A percentile compares a stretch with the other conserved stretches of the same genome.
phyloP scores from a whole-genome alignment of 1,139 yeast genomes.

The Kluyveromyces marxianus region DNA sequence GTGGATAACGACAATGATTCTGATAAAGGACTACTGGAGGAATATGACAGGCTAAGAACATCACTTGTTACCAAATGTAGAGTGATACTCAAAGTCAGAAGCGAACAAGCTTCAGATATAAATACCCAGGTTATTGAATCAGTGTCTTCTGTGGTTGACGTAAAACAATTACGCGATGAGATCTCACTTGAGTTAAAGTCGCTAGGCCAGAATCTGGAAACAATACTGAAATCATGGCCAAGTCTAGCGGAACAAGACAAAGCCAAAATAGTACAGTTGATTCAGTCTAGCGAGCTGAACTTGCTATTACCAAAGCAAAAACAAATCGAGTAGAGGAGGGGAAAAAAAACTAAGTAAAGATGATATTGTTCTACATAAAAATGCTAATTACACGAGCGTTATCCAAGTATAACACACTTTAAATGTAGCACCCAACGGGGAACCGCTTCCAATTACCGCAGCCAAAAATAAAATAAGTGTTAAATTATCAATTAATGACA shows the following conservation, averaged over 20 bases:
- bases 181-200: constrained; percentile 2
- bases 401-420: no score
- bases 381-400: no score
- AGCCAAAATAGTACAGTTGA: background rate
- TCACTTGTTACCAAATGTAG: constrained; percentile 15
- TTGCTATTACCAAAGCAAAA: background rate
- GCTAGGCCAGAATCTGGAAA: constrained; percentile 7
- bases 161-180: background rate
- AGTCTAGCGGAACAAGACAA: constrained; percentile 8
- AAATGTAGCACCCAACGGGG: no score
- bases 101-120: background rate
- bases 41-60: constrained; percentile 17
- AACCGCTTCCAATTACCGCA: no score
- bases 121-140: background rate
- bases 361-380: no score
- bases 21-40: constrained; percentile 12
- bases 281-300: background rate
- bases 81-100: constrained; percentile 13
- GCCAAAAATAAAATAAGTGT: no score
- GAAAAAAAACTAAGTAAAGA: constrained; percentile 2
- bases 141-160: background rate
- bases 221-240: constrained; percentile 8
- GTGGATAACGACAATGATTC: constrained; percentile 8
- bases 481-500: no score
- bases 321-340: background rate